Conservation (phyloP, 2,329 filamentous ascomycete genomes). For the Verticillium nubilum region DNA sequence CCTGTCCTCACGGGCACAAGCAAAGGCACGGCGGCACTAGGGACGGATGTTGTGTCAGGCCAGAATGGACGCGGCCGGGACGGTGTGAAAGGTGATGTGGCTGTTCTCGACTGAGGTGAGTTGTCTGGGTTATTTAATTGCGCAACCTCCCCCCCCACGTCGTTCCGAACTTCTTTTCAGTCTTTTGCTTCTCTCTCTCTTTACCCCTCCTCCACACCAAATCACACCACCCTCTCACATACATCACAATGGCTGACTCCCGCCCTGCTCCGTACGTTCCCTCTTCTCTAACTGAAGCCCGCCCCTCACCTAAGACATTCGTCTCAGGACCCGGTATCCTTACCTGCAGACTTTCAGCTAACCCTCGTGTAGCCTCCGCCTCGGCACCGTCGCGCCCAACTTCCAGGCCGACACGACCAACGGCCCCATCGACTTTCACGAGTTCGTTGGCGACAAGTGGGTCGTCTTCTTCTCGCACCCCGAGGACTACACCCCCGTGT, state of each 20-base stretch:
- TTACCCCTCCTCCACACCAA: neutral
- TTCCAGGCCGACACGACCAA: constrained; percentile 78
- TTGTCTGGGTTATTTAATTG: constrained; percentile 4
- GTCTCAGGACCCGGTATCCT: no score
- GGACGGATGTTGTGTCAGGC: neutral
- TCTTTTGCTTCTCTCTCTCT: neutral
- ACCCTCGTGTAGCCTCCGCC: constrained; percentile 45
- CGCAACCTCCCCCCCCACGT: constrained; percentile 1
- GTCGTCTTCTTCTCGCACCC: constrained; percentile 81
- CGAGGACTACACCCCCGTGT: constrained; percentile 89
- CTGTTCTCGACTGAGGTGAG: neutral
- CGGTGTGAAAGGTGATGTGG: neutral
- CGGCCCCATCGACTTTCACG: constrained; percentile 76
- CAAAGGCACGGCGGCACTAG: neutral
- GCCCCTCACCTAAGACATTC: neutral
- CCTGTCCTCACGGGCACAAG: neutral
- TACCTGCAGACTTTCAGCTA: neutral
- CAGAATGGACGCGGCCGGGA: neutral
- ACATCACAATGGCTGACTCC: constrained; percentile 13
- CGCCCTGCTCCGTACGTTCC: constrained; percentile 13
- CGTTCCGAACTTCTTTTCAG: neutral
- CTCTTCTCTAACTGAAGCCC: neutral
- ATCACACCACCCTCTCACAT: neutral
- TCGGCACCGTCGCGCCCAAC: constrained; percentile 68
- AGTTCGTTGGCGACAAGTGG: constrained; percentile 76